Percentiles rank a stretch among this genome's conserved stretches.
phyloP scores from a whole-genome alignment of 345 rosid genomes.

The Chamaenerion angustifolium region DNA sequence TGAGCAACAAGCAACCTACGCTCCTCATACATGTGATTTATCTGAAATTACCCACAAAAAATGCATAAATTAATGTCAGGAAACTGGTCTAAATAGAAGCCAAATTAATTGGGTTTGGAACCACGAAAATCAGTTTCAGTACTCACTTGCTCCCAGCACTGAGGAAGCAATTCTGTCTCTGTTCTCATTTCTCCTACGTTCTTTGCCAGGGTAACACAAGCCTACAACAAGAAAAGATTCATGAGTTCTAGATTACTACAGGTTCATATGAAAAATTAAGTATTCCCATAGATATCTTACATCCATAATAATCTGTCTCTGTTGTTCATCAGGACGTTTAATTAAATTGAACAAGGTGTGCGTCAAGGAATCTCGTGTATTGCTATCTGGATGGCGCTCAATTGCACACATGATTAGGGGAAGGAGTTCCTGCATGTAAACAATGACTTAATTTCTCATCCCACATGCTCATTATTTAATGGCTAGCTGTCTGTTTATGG shows the following conservation, averaged over 20 bases:
- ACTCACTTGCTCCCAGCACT: constrained; percentile 98
- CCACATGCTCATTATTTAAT: background rate
- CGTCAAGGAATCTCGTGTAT: constrained; percentile 78
- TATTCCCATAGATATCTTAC: constrained; percentile 34
- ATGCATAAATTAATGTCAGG: constrained; percentile 4
- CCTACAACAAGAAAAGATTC: constrained; percentile 35
- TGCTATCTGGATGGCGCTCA: constrained; percentile 82
- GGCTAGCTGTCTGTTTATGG: background rate
- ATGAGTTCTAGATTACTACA: background rate
- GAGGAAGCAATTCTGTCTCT: constrained; percentile 92
- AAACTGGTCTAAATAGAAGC: background rate
- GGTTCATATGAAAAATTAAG: constrained; percentile 2
- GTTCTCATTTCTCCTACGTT: constrained; percentile 98
- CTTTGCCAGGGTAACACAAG: constrained; percentile 83
- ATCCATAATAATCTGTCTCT: constrained; percentile 89
- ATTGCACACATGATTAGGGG: constrained; percentile 98
- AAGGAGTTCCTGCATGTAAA: constrained; percentile 69
- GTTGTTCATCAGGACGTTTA: constrained; percentile 96
- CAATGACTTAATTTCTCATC: background rate
- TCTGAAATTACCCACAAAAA: constrained; percentile 32
- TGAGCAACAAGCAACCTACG: constrained; percentile 96
- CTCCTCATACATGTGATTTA: constrained; percentile 92
- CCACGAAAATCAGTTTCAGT: constrained; percentile 9
- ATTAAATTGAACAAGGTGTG: constrained; percentile 87
- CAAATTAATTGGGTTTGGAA: background rate